Conservation (phyloP, 139 green algal genomes). For the Eudorina sp. region DNA sequence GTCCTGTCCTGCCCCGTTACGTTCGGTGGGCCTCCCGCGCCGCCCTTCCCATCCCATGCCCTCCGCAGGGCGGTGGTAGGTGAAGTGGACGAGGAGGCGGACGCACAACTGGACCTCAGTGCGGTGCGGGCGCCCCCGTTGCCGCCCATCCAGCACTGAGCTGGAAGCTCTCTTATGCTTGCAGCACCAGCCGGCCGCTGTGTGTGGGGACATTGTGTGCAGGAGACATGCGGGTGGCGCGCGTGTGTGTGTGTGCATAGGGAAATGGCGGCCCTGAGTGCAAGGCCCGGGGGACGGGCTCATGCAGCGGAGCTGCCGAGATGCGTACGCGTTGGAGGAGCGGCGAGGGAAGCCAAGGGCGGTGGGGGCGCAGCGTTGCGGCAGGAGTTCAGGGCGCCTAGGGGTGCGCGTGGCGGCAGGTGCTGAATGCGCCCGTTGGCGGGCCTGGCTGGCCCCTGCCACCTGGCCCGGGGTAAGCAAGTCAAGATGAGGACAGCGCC, state of each 20-base stretch:
- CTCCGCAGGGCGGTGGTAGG: constrained; percentile 92
- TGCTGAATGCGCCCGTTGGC: too few relatives aligned
- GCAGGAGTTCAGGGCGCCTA: too few relatives aligned
- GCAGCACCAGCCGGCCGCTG: neutral
- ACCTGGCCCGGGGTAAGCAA: too few relatives aligned
- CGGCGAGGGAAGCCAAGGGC: too few relatives aligned
- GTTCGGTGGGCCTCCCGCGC: too few relatives aligned
- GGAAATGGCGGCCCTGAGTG: neutral
- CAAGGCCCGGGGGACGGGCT: neutral
- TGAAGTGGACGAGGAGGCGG: constrained; percentile 93
- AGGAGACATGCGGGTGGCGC: neutral
- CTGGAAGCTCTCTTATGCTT: too few relatives aligned
- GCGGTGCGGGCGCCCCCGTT: constrained; percentile 82
- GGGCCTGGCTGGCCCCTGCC: too few relatives aligned
- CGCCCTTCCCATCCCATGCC: neutral
- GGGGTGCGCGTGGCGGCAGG: too few relatives aligned
- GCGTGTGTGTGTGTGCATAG: neutral
- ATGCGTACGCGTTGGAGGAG: too few relatives aligned
- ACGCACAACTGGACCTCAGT: constrained; percentile 72
- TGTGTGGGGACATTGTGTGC: neutral
- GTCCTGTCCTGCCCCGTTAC: neutral
- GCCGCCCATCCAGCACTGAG: constrained; percentile 82
- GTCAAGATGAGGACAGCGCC: too few relatives aligned
- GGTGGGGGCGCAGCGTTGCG: too few relatives aligned
- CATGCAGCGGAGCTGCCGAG: too few relatives aligned